Evolutionary conservation across 2,329 filamentous ascomycete species (phyloP).

Genomic region (Helminthosporium solani): DNA sequence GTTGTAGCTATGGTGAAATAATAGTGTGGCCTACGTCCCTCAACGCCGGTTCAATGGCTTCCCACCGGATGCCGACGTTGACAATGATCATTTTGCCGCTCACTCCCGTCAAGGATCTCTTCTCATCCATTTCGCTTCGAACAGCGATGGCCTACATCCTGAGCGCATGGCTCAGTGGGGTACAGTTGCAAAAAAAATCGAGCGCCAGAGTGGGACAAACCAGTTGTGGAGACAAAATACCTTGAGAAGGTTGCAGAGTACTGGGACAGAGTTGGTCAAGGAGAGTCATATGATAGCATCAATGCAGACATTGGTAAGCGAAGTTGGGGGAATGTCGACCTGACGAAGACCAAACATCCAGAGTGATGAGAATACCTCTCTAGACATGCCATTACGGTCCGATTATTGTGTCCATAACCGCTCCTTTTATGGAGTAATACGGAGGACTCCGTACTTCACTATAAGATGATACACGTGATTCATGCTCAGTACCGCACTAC

Average conservation of each 20-base stretch:
- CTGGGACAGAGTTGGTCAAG: conserved; percentile 14
- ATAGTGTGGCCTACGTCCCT: conserved; percentile 23
- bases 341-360: no score
- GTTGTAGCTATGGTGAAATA: conserved; percentile 15
- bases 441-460: no score
- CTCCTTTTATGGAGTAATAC: no score
- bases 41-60: conserved; percentile 36
- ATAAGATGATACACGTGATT: no score
- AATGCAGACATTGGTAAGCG: conserved; percentile 11
- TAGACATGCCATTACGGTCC: no score
- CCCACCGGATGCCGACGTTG: conserved; percentile 7
- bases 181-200: conserved; percentile 12
- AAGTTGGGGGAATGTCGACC: conserved; percentile 1
- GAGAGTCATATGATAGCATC: conserved; percentile 11
- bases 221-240: conserved; percentile 13
- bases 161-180: conserved; percentile 17
- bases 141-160: conserved; percentile 15
- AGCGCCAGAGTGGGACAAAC: conserved; percentile 15
- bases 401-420: no score
- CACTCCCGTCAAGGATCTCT: conserved; percentile 12
- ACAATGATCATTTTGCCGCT: not conserved
- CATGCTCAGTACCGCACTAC: no score
- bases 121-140: conserved; percentile 20
- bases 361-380: no score
- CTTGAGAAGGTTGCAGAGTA: conserved; percentile 15